Base-by-base conservation (phyloP, 768 basidiomycete species). In the Amanita brunnescens region DNA sequence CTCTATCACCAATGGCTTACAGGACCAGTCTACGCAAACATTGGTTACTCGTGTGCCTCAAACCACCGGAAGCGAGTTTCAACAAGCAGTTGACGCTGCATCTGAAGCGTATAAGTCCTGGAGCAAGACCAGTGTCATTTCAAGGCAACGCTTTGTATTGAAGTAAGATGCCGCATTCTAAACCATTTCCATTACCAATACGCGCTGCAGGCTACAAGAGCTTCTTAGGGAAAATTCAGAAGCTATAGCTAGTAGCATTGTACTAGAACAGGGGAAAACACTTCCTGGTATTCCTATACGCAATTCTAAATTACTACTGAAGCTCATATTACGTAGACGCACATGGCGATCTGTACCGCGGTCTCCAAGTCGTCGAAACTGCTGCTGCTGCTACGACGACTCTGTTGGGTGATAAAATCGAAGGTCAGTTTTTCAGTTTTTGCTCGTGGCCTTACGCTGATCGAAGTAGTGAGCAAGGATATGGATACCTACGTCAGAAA, bases 191-290 rank as follows among this genome's bases (percentile, higher is more conserved):
- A 12, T 12, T 47, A 51, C 55, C 40, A 48, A 26, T 14, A 21
- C 24, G 30, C 34, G 29, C 26, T n/a, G 40, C 49, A 97, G 94
- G 58, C 77, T 98, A 26, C 95, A 97, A 62, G 77, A 83, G 53
- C 76, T 91, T 24, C 81, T 99, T 51, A 85, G 93, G 40, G 74
- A 89, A 63, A 83, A 97, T 64, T 77, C 85, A 6, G 91, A 91
- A 59, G 85, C 84, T 45, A 77, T 99, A 49, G 94, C 93, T 0
- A 76, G 73, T 38, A 91, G 85, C 58, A 97, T 97, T 50, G 91
- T 94, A 21, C 70, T 97, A 18, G 94, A 97, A 64, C 95, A 98
- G 68, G 95, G 95, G 13, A 97, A 97, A 71, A 99, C 95, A 0
- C 68, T 89, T 38, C 80, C 87, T 56, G 87, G 87, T 87, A 57